Conservation (phyloP, 2,329 filamentous ascomycete genomes). For the Phialophora chinensis region DNA sequence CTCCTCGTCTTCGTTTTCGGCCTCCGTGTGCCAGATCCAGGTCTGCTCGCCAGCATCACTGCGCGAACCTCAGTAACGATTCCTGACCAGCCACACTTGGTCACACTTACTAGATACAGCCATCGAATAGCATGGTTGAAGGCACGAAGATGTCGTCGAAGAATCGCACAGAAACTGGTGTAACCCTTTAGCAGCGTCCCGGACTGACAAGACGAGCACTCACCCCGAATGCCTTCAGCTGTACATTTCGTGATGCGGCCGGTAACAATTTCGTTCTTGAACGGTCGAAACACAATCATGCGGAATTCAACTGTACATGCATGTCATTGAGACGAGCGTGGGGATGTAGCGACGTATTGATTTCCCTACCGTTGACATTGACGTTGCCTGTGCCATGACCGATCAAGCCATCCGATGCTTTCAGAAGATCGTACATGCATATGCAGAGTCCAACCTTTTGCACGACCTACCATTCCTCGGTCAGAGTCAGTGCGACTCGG, state of each 20-base stretch:
- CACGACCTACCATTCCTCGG: constrained; percentile 65
- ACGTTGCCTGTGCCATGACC: constrained; percentile 90
- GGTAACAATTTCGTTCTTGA: constrained; percentile 89
- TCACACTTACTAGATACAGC: constrained; percentile 72
- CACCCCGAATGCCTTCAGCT: constrained; percentile 73
- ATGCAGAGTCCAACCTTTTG: constrained; percentile 94
- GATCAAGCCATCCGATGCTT: constrained; percentile 89
- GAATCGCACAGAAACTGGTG: constrained; percentile 77
- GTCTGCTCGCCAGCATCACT: constrained; percentile 76
- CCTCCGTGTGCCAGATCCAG: constrained; percentile 81
- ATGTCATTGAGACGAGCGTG: constrained; percentile 9
- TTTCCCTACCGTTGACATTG: constrained; percentile 79
- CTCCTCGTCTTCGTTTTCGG: constrained; percentile 71
- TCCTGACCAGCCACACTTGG: constrained; percentile 9
- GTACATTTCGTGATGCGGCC: constrained; percentile 80
- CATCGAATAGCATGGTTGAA: constrained; percentile 73
- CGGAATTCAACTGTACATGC: constrained; percentile 78
- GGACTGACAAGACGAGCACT: constrained; percentile 36
- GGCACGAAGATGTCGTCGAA: constrained; percentile 91
- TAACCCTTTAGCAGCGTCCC: constrained; percentile 4
- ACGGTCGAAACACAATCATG: constrained; percentile 90
- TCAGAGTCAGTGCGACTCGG: neutral
- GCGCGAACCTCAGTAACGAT: constrained; percentile 35
- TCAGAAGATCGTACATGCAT: constrained; percentile 87
- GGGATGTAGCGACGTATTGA: neutral